A percentile compares a stretch with the other conserved stretches of the same genome.
phyloP scores from a whole-genome alignment of 2,329 filamentous ascomycete species.

The Ambrosiella xylebori region DNA sequence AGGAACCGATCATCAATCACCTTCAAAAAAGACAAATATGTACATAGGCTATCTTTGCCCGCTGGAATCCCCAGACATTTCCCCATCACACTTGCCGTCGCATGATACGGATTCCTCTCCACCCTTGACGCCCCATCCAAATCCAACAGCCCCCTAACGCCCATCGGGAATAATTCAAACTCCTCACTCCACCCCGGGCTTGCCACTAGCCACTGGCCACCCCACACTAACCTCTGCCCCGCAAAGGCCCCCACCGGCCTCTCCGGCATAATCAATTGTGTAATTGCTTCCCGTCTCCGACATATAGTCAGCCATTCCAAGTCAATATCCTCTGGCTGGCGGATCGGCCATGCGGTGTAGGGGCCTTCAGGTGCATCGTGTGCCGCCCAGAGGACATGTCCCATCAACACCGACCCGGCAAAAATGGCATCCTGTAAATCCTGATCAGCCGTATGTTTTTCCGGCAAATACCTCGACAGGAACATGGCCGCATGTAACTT shows the following conservation, averaged over 20 bases:
- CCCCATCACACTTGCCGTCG: conserved; percentile 21
- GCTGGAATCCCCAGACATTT: conserved; percentile 21
- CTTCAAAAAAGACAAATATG: conserved; percentile 30
- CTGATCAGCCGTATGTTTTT: not conserved
- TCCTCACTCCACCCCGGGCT: not conserved
- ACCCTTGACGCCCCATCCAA: conserved; percentile 15
- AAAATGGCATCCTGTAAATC: conserved; percentile 29
- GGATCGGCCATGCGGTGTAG: conserved; percentile 39
- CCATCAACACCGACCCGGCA: conserved; percentile 30
- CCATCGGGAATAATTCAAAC: conserved; percentile 18
- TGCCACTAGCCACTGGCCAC: too few species aligned
- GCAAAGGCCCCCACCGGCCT: not conserved
- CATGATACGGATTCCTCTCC: conserved; percentile 20
- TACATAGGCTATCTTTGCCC: conserved; percentile 24
- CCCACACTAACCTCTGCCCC: not conserved
- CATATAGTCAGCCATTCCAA: conserved; percentile 42
- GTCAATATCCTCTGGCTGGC: conserved; percentile 24
- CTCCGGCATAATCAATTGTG: not conserved
- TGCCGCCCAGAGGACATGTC: conserved; percentile 27
- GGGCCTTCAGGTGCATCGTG: conserved; percentile 24
- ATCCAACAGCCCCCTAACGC: conserved; percentile 19
- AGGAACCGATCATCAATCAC: conserved; percentile 28
- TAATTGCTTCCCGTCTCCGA: conserved; percentile 35
- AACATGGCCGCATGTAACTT: conserved; percentile 29
- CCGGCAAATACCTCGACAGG: conserved; percentile 22